Evolutionary conservation across 2,329 filamentous ascomycete species (phyloP).

Genomic region (Fusarium coicis): DNA sequence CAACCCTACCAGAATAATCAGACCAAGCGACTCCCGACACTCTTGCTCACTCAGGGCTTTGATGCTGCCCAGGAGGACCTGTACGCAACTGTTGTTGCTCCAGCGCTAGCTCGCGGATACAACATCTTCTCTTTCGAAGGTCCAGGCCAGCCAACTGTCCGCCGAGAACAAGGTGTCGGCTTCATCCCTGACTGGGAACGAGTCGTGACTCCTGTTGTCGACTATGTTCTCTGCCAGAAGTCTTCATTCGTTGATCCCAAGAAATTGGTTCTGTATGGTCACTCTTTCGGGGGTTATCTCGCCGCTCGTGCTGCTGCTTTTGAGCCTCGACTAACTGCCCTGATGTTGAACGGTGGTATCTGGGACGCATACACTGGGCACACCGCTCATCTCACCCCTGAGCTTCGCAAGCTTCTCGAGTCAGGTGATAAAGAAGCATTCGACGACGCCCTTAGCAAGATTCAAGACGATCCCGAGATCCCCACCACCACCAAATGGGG

Average conservation of each 20-base stretch:
- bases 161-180: constrained; percentile 13
- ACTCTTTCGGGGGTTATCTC: constrained; percentile 30
- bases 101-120: constrained; percentile 17
- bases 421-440: constrained; percentile 28
- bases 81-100: constrained; percentile 4
- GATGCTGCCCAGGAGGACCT: constrained; percentile 31
- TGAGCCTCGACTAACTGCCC: constrained; percentile 10
- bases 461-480: constrained; percentile 5
- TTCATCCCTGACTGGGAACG: constrained; percentile 35
- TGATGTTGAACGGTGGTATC: constrained; percentile 17
- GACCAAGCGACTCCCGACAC: neutral
- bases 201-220: constrained; percentile 5
- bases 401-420: constrained; percentile 3
- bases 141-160: constrained; percentile 22
- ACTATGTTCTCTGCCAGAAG: constrained; percentile 8
- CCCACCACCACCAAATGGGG: constrained; percentile 43
- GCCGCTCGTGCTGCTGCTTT: constrained; percentile 29
- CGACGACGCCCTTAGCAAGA: constrained; percentile 10
- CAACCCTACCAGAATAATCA: neutral
- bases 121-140: constrained; percentile 25
- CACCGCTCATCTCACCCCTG: neutral
- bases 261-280: neutral
- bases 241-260: neutral
- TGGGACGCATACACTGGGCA: constrained; percentile 29
- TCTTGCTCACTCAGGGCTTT: constrained; percentile 20